A percentile compares a stretch with the other conserved stretches of the same genome.
Conservation (phyloP, 257 asterid genomes). For the Orobanche coerulescens region DNA sequence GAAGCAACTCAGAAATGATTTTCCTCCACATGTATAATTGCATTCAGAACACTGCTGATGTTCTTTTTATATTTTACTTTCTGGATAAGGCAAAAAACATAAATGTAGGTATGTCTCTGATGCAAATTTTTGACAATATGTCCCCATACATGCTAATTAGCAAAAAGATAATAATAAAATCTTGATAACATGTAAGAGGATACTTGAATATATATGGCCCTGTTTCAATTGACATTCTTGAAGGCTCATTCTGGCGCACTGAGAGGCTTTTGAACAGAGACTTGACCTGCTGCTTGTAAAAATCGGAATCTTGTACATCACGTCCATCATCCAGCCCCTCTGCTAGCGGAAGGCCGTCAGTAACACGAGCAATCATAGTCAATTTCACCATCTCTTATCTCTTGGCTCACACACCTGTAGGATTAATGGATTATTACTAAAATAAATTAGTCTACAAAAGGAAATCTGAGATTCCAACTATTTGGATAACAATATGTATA, state of each 20-base stretch:
- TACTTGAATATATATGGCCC: conserved; percentile 91
- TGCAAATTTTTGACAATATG: too few relatives aligned
- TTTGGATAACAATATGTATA: neutral
- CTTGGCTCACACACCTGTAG: conserved; percentile 30
- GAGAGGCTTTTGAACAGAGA: conserved; percentile 78
- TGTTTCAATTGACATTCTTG: conserved; percentile 91
- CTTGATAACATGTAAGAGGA: conserved; percentile 35
- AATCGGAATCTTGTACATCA: conserved; percentile 71
- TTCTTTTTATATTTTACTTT: neutral
- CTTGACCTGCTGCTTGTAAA: conserved; percentile 84
- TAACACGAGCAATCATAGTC: conserved; percentile 94
- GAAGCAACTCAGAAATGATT: conserved; percentile 5
- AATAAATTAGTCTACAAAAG: conserved; percentile 4
- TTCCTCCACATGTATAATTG: neutral
- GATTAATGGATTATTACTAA: conserved; percentile 10
- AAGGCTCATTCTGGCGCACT: conserved; percentile 73
- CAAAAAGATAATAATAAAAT: neutral
- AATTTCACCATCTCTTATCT: conserved; percentile 71
- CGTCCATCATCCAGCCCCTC: conserved; percentile 97
- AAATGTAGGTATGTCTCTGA: too few relatives aligned
- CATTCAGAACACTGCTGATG: neutral
- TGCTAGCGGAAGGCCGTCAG: conserved; percentile 87
- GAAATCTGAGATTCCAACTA: neutral
- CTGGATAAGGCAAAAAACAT: too few relatives aligned
- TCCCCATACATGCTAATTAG: conserved; percentile 3